Base-by-base conservation (phyloP, 75 land plant genomes). In the Pinus albicaulis region DNA sequence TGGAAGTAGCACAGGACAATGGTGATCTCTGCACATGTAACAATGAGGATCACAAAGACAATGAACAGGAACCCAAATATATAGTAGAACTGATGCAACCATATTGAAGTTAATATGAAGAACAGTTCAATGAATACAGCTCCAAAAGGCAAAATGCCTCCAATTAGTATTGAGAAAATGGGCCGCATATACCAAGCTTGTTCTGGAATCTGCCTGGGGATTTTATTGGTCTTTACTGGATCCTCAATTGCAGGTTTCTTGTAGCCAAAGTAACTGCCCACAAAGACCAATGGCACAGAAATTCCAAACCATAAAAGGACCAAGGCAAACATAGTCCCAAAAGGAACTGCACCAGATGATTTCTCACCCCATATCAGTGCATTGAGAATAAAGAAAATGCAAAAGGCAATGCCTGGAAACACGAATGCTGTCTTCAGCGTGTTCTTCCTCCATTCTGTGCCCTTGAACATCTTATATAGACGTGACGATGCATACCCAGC, bases 31-130 rank as follows among this genome's bases (percentile, higher is more conserved):
- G 90, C 89, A 74, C 90, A 86, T 2, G 90, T 88, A 70, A 88
- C 78, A 22, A 86, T 72, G 28, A 88, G 89, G 57, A 88, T 88
- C 66, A 86, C 8, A 82, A 88, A 88, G 56, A 89, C 89, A 22
- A 89, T 73, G 79, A 89, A 89, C 38, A 87, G 81, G 82, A 89
- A 89, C 26, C 91, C 91, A 69, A 87, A 89, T 66, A 87, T 81
- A 79, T 89, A 89, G 77, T 89, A 89, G 80, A 84, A 89, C 75
- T 89, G 91, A 55, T 87, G 41, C 36, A 87, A 87, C 90, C 91
- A 87, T 64, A 89, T 84, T 20, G 91, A 89, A n/a, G 90, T 83
- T 60, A 89, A 73, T 26, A 86, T 87, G 79, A 87, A 87, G 80
- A 87, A 87, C 23, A 87, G 81, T 76, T 87, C 89, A 24, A 87